Evolutionary conservation across 2,329 filamentous ascomycete species (phyloP).

Genomic region (Monilinia vaccinii-corymbosi): DNA sequence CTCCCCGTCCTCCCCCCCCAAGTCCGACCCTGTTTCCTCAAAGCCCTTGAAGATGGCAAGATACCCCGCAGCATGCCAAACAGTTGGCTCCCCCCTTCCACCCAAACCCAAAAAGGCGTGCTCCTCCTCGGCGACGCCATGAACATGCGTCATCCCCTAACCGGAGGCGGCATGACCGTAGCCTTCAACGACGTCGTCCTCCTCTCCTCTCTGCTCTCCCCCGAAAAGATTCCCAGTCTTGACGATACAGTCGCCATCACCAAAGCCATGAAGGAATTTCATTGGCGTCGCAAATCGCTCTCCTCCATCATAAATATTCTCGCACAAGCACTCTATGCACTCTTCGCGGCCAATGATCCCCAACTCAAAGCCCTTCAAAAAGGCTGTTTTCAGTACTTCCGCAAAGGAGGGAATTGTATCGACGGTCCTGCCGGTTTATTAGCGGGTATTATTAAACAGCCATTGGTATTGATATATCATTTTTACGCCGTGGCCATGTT

Average conservation of each 20-base stretch:
- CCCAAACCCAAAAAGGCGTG: constrained; percentile 62
- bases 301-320: constrained; percentile 93
- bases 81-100: constrained; percentile 74
- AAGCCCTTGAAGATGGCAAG: constrained; percentile 67
- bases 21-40: constrained; percentile 64
- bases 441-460: constrained; percentile 69
- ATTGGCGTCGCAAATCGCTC: constrained; percentile 77
- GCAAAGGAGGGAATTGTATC: constrained; percentile 59
- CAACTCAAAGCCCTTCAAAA: constrained; percentile 72
- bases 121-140: constrained; percentile 86
- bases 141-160: constrained; percentile 99
- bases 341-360: constrained; percentile 78
- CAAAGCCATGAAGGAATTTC: constrained; percentile 59
- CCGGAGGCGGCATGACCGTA: constrained; percentile 96
- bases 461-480: constrained; percentile 74
- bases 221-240: constrained; percentile 58
- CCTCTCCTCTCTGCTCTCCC: constrained; percentile 64
- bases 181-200: constrained; percentile 87
- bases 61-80: constrained; percentile 87
- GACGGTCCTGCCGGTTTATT: constrained; percentile 75
- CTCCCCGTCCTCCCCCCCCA: constrained; percentile 65
- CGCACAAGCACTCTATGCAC: constrained; percentile 83
- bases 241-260: constrained; percentile 57
- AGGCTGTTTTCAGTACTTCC: constrained; percentile 91
- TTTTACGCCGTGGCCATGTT: constrained; percentile 93